phyloP scores from a whole-genome alignment of 495 filamentous ascomycete genomes.

The Penicillium cataractarum region DNA sequence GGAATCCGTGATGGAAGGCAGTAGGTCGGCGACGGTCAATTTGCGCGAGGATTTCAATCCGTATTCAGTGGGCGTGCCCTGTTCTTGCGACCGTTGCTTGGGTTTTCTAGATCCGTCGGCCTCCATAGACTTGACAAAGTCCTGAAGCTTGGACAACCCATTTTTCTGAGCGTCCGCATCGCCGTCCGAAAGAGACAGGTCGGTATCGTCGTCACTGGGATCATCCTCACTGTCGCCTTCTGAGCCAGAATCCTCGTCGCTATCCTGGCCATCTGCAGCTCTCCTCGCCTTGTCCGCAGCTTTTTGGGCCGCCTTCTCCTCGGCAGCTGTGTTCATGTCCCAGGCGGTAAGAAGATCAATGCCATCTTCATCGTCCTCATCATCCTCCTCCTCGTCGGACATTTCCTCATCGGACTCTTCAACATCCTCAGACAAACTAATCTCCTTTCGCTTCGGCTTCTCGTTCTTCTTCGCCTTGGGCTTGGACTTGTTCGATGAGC shows the following conservation, averaged over 20 bases:
- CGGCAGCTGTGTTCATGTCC: slow-evolving; percentile 67
- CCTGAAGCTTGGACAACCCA: slow-evolving; percentile 65
- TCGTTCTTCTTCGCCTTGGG: slow-evolving; percentile 32
- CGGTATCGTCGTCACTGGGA: slow-evolving; percentile 53
- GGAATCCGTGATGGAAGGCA: slow-evolving; percentile 74
- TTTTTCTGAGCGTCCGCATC: slow-evolving; percentile 60
- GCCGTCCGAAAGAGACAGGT: slow-evolving; percentile 58
- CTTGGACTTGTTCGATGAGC: slow-evolving; percentile 56
- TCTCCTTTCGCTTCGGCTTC: slow-evolving; percentile 39
- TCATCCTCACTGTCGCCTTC: slow-evolving; percentile 52
- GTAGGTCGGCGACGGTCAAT: slow-evolving; percentile 77
- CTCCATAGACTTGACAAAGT: slow-evolving; percentile 71
- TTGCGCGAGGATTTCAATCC: slow-evolving; percentile 65
- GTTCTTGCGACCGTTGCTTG: slow-evolving; percentile 50
- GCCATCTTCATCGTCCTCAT: slow-evolving; percentile 78
- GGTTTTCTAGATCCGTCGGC: slow-evolving; percentile 36
- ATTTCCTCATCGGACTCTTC: slow-evolving; percentile 55
- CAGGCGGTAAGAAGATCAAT: slow-evolving; percentile 82
- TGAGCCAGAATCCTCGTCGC: slow-evolving; percentile 38
- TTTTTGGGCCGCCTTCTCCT: slow-evolving; percentile 43
- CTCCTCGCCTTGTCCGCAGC: slow-evolving; percentile 38
- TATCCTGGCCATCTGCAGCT: slow-evolving; percentile 32
- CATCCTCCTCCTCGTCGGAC: slow-evolving; percentile 46
- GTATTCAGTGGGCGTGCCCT: slow-evolving; percentile 58
- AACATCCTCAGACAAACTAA: slow-evolving; percentile 62